Percentiles rank a stretch among this genome's conserved stretches.
Evolutionary conservation across 176 grass and related monocot genomes (phyloP).

Genomic region (Poa pratensis): DNA sequence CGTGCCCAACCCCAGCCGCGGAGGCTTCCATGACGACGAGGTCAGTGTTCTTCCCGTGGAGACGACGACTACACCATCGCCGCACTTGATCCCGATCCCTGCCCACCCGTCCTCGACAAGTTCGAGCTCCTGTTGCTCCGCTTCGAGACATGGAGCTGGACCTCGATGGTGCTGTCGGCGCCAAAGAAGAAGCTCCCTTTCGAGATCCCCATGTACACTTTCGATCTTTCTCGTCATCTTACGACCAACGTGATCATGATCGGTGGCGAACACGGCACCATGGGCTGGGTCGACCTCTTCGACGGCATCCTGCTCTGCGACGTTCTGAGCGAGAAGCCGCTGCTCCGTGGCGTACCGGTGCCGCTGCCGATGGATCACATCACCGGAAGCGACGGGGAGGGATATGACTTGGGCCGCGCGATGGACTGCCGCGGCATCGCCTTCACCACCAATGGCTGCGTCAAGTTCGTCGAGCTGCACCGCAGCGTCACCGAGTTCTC

Average conservation of each 20-base stretch:
- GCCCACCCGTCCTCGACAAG: neutral
- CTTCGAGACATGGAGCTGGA: neutral
- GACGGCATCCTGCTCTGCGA: neutral
- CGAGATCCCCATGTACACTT: too few species aligned
- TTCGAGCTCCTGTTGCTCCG: neutral
- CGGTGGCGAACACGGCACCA: neutral
- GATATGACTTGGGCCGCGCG: neutral
- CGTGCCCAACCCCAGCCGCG: too few species aligned
- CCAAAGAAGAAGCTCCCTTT: neutral
- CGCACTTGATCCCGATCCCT: neutral
- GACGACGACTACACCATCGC: neutral
- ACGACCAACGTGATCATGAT: neutral
- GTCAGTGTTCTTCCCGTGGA: neutral
- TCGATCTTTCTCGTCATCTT: neutral
- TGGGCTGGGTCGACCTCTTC: neutral
- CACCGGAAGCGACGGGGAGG: neutral
- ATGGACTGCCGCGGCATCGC: neutral
- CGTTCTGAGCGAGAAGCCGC: neutral
- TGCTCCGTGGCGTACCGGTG: neutral
- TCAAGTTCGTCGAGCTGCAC: neutral
- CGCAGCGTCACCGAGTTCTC: neutral
- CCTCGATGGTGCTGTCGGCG: neutral
- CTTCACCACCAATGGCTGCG: neutral
- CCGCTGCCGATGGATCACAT: neutral
- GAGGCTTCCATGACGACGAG: neutral